These are phyloP conservation scores for Pouteria glomerata DNA, from an alignment of 148 eudicot genomes.

Conservation along the genomic window DNA sequence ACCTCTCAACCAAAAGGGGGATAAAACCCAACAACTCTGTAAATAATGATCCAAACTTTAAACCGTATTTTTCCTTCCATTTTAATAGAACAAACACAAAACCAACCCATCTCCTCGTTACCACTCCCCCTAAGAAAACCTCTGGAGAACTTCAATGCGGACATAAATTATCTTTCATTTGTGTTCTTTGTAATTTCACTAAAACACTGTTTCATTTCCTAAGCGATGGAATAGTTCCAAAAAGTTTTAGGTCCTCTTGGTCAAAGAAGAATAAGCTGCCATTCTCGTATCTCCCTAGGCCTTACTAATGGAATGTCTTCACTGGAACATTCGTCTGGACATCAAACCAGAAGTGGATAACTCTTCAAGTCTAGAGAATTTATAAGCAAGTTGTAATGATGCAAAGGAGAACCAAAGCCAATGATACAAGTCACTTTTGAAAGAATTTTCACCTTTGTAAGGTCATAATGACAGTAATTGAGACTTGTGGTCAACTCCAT, in stretches of 20 bases:
- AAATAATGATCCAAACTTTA: too few species aligned
- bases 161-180: not conserved
- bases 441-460: not conserved
- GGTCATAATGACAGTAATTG: constrained; percentile 53
- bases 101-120: too few species aligned
- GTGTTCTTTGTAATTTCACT: not conserved
- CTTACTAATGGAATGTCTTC: not conserved
- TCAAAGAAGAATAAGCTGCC: not conserved
- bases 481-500: constrained; percentile 88
- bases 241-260: not conserved
- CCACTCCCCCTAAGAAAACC: not conserved
- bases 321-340: constrained; percentile 1
- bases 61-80: too few species aligned
- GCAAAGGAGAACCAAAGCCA: not conserved
- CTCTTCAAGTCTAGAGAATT: not conserved
- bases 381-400: not conserved
- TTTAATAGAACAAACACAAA: too few species aligned
- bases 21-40: too few species aligned
- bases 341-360: not conserved
- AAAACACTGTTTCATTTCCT: not conserved
- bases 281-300: not conserved
- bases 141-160: not conserved
- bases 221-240: not conserved
- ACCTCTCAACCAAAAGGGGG: too few species aligned
- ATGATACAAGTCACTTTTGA: not conserved